phyloP scores from a whole-genome alignment of 2,329 filamentous ascomycete species.

The Penicillium occitanis region DNA sequence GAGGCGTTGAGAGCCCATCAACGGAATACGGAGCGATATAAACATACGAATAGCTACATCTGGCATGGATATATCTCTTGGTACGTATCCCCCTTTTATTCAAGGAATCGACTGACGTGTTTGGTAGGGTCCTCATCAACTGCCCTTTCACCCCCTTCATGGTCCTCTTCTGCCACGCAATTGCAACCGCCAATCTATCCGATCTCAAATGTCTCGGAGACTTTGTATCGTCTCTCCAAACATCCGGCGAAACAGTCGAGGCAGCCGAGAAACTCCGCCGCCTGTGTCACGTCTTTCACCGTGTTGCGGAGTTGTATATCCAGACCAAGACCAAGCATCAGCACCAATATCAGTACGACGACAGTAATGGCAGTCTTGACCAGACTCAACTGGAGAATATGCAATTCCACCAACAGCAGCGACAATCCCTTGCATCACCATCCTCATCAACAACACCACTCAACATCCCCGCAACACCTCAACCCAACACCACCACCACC shows the following conservation, averaged over 20 bases:
- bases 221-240: slow-evolving; percentile 55
- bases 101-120: neutral
- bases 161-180: slow-evolving; percentile 41
- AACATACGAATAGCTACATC: slow-evolving; percentile 23
- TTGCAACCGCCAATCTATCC: slow-evolving; percentile 49
- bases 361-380: neutral
- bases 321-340: slow-evolving; percentile 21
- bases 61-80: slow-evolving; percentile 25
- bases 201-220: slow-evolving; percentile 54
- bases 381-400: neutral
- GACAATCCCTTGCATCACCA: neutral
- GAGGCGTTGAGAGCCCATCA: slow-evolving; percentile 37
- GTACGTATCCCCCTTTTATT: slow-evolving; percentile 3
- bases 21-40: slow-evolving; percentile 22
- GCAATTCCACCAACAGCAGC: slow-evolving; percentile 13
- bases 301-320: slow-evolving; percentile 24
- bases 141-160: slow-evolving; percentile 46
- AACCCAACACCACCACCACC: neutral
- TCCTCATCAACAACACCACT: slow-evolving; percentile 3
- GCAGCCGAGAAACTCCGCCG: slow-evolving; percentile 57
- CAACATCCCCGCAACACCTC: slow-evolving; percentile 3
- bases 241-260: slow-evolving; percentile 51
- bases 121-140: slow-evolving; percentile 29
- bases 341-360: slow-evolving; percentile 1
- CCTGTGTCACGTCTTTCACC: slow-evolving; percentile 48